Percentiles rank a stretch among this genome's conserved stretches.
Conservation (phyloP, 2,329 filamentous ascomycete species). For the Trichoderma sp. region DNA sequence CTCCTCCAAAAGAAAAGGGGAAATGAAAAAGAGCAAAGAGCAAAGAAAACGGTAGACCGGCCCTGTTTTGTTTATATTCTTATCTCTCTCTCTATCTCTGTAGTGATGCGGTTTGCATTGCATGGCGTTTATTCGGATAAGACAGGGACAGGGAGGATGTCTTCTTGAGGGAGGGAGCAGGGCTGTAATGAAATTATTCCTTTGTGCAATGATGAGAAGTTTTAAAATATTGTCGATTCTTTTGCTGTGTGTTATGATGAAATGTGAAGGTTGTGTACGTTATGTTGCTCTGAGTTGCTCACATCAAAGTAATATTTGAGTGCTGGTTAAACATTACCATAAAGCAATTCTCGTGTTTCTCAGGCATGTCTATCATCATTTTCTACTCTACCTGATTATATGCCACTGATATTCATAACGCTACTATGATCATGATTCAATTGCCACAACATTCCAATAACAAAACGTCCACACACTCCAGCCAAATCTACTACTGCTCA, state of each 20-base stretch:
- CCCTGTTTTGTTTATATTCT: conserved; percentile 17
- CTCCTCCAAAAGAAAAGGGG: neutral
- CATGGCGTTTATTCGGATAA: conserved; percentile 39
- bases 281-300: neutral
- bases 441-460: neutral
- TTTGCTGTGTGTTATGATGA: neutral
- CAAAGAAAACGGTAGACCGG: conserved; percentile 21
- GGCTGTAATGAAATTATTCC: conserved; percentile 31
- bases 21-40: neutral
- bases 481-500: conserved; percentile 4
- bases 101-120: conserved; percentile 44
- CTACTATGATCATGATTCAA: conserved; percentile 25
- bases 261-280: neutral
- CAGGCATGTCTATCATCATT: neutral
- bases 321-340: neutral
- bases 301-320: neutral
- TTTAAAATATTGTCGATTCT: neutral
- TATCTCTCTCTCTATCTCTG: conserved; percentile 19
- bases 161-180: conserved; percentile 21
- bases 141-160: conserved; percentile 36
- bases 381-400: neutral
- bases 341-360: neutral
- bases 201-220: conserved; percentile 19
- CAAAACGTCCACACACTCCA: neutral
- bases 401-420: neutral